Base-by-base conservation (phyloP, 768 basidiomycete genomes). In the Coprinellus aureogranulatus region DNA sequence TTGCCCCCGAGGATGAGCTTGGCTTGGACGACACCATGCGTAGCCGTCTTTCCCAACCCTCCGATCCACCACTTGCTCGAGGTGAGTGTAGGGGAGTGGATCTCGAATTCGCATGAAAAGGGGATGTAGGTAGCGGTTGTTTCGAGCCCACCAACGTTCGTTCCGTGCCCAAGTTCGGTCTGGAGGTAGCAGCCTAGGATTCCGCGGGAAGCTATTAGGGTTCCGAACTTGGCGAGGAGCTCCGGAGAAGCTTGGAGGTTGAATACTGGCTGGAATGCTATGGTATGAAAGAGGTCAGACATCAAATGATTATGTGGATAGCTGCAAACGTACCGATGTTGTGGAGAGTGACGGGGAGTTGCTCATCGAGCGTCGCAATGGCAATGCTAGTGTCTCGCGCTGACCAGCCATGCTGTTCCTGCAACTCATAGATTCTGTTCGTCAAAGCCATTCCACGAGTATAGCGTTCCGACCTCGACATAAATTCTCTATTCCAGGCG, bases 41-140 rank as follows among this genome's bases (percentile, higher is more conserved):
- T 90, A 0, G 89, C 82, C 0, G 85, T 86, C 71, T 84, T 86
- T 0, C 84, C 89, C 14, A 89, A 72, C 4, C 77, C 86, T 8
- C 90, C 89, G 54, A 89, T 81, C 90, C 90, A 92, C 89, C 89
- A 92, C 67, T 92, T 92, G 60, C 76, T 82, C 59, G 87, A 88
- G 1, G 88, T 88, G 23, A 90, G 62, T 0, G 85, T 85, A 0
- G 90, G 90, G 1, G 88, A 88, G 64, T 92, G 79, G 37, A 92
- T 83, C 41, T 89, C 87, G 61, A 92, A 91, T 65, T 89, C 85
- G 53, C 79, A 68, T 0, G 82, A 80, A 28, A 82, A 80, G 0
- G 83, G 84, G n/a, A 87, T 71, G 69, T 84, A 92, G 0, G 86
- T 89, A 3, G 88, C 88, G 0, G 87, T 91, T 0, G 90, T 92